Percentiles rank a stretch among this genome's conserved stretches.
These are phyloP conservation scores for Pezicula neosporulosa DNA, from an alignment of 2,329 filamentous ascomycete genomes.

Conservation along the genomic window DNA sequence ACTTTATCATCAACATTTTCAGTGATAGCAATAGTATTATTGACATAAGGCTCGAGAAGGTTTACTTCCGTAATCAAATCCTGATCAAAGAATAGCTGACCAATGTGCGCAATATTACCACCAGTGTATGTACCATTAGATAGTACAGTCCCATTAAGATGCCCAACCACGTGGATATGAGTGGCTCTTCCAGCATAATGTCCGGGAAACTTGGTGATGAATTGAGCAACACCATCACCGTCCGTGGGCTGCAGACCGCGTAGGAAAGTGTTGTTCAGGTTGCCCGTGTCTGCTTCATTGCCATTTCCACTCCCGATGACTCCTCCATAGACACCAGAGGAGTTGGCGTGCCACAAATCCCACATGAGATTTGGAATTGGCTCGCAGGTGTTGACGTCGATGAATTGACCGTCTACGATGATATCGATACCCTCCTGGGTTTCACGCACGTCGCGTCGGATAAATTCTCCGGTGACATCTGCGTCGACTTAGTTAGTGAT, in stretches of 20 bases:
- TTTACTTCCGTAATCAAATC: conserved; percentile 50
- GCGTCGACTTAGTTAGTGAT: too few species aligned
- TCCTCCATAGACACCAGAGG: conserved; percentile 42
- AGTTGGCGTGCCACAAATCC: conserved; percentile 42
- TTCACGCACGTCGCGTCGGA: conserved; percentile 42
- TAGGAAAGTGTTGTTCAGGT: conserved; percentile 37
- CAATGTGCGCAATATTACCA: conserved; percentile 52
- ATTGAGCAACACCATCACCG: conserved; percentile 35
- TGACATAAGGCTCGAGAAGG: conserved; percentile 39
- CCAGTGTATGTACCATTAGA: conserved; percentile 45
- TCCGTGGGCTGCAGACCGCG: conserved; percentile 37
- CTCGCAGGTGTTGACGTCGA: conserved; percentile 50
- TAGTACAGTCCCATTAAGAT: conserved; percentile 31
- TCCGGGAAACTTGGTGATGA: conserved; percentile 37
- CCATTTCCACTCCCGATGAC: conserved; percentile 40
- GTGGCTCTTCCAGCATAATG: conserved; percentile 39
- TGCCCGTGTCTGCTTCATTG: conserved; percentile 34
- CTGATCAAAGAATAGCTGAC: conserved; percentile 63
- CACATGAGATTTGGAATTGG: conserved; percentile 42
- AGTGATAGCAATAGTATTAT: conserved; percentile 42
- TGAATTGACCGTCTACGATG: conserved; percentile 46
- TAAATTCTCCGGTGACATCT: conserved; percentile 43
- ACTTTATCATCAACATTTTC: conserved; percentile 45
- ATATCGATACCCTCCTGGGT: conserved; percentile 42
- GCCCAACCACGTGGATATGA: conserved; percentile 45